Base-by-base conservation (phyloP, 805 yeast species). In the Saturnispora saitoi region DNA sequence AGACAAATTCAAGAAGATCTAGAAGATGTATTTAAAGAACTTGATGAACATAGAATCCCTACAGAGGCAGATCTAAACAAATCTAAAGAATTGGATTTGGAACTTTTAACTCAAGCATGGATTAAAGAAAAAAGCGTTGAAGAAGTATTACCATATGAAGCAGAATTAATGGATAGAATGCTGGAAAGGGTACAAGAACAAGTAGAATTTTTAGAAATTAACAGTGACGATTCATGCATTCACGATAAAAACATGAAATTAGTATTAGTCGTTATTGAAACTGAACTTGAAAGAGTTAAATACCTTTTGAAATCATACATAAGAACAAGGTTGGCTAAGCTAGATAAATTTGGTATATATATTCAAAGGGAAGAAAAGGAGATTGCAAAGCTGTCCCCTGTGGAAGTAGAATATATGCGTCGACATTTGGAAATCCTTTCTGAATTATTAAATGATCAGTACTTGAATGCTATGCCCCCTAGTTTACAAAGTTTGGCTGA, bases 261-360 rank as follows among this genome's bases (percentile, higher is more conserved):
- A 50, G 83, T 86, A 50, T 70, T 90, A 42, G 78, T 93, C 69
- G 77, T 95, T 22, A 81, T 91, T 56, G 99, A 93, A 60, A 83
- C 95, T 12, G 98, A 93, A 56, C 73, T 93, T 22, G 98, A 93
- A 58, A 70, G 99, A 49, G 77, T 88, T 29, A 87, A 83, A 57
- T 93, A 83, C 61, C 65, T 91, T 32, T 71, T 90, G n/a, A 68
- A 97, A 45, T 75, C 87, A 12, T 91, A 88, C 62, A 69, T 90
- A 31, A 73, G 99, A 52, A 76, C 91, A 6, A 71, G 99, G 50
- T 64, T 89, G 48, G 67, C 70, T 51, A 90, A 86, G 64, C 77
- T 93, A 43, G 96, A 89, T 66, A 74, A 72, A 53, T 81, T 68
- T 63, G 72, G 87, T 24, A 68, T 85, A 4, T 79, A 69, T 58